A percentile compares a stretch with the other conserved stretches of the same genome.
These are phyloP conservation scores for Mortierella claussenii DNA, from an alignment of 192 early-diverging fungal species.

Conservation along the genomic window DNA sequence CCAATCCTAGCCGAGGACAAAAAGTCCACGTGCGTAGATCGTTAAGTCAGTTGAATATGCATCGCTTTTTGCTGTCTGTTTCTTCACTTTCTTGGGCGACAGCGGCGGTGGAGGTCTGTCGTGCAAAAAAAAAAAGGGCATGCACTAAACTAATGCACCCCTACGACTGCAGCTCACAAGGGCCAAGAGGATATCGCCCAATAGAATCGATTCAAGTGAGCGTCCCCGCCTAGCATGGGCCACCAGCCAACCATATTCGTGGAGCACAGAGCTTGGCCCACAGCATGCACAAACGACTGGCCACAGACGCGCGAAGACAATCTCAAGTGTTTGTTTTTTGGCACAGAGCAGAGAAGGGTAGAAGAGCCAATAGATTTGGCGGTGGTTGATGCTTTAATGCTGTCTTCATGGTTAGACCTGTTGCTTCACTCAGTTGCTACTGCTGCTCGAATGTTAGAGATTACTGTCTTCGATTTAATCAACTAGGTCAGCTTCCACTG, in stretches of 20 bases:
- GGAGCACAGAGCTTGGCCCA: not conserved
- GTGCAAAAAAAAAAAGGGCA: too few relatives aligned
- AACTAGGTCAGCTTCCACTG: too few relatives aligned
- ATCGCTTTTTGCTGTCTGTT: too few relatives aligned
- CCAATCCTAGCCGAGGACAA: too few relatives aligned
- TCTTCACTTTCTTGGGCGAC: too few relatives aligned
- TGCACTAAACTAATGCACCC: too few relatives aligned
- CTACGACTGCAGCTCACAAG: too few relatives aligned
- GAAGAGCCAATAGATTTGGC: constrained; percentile 19
- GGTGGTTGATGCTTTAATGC: not conserved
- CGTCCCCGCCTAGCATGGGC: not conserved
- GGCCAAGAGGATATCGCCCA: not conserved
- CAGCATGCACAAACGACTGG: constrained; percentile 50
- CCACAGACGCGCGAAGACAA: constrained; percentile 15
- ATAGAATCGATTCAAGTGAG: not conserved
- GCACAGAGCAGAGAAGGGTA: not conserved
- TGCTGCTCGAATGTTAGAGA: not conserved
- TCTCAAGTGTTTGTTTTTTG: not conserved
- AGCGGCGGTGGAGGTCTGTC: too few relatives aligned
- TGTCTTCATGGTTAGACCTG: not conserved
- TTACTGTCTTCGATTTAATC: not conserved
- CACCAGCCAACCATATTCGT: constrained; percentile 30
- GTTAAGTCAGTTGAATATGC: too few relatives aligned
- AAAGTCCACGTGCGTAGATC: too few relatives aligned
- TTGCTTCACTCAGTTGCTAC: too few relatives aligned